Conservation (phyloP, 352 stramenopile genomes). For the Globisporangium viniferum region DNA sequence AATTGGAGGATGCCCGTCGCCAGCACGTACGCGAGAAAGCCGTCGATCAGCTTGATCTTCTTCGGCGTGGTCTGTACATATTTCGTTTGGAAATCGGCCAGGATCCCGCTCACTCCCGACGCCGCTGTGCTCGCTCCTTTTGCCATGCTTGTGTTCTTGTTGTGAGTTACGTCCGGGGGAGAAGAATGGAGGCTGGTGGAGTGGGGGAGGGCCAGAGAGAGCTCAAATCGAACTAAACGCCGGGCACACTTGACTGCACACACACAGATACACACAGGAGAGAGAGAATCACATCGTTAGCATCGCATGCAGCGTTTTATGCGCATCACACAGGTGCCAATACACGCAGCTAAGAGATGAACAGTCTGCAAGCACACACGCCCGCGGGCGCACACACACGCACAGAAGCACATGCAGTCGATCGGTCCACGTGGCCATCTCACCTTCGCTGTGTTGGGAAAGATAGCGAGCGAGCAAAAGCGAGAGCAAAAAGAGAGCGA, state of each 20-base stretch:
- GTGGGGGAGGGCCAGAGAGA: background rate
- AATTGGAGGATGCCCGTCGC: conserved; percentile 88
- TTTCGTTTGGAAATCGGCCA: conserved; percentile 61
- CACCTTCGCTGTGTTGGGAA: conserved; percentile 18
- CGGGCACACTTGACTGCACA: conserved; percentile 4
- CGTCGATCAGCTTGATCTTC: conserved; percentile 90
- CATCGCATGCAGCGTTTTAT: background rate
- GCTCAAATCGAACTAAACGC: conserved; percentile 1
- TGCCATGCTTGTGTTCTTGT: conserved; percentile 4
- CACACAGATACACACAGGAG: background rate
- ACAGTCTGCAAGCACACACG: background rate
- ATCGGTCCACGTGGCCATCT: conserved; percentile 13
- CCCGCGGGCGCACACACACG: background rate
- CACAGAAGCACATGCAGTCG: background rate
- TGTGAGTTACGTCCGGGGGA: background rate
- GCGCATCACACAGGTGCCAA: background rate
- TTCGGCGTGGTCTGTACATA: conserved; percentile 84
- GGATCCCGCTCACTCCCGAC: conserved; percentile 43
- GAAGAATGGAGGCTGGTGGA: background rate
- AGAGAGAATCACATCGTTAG: background rate
- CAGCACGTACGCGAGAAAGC: conserved; percentile 88
- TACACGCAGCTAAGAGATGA: background rate
- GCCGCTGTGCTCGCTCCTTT: conserved; percentile 31
- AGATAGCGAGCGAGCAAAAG: conserved; percentile 19
- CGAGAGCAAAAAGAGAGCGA: background rate